Evolutionary conservation across 1,139 yeast species (phyloP).

Genomic region (Geotrichum aggregatum): DNA sequence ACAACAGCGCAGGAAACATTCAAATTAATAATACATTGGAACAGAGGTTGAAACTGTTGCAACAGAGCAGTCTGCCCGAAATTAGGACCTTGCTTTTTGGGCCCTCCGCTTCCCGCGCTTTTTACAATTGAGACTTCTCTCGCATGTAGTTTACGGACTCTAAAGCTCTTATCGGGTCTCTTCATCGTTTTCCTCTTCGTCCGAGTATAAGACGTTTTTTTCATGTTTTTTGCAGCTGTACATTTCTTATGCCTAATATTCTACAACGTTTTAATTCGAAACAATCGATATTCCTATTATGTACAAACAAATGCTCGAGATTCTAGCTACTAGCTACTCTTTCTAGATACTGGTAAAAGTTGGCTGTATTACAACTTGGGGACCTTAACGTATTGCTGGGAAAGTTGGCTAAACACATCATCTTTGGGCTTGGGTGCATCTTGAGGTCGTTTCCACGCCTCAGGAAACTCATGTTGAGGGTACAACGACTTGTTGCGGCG

Average conservation of each 20-base stretch:
- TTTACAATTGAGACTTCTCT: slow-evolving; percentile 57
- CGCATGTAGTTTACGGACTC: neutral
- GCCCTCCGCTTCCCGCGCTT: slow-evolving; percentile 78
- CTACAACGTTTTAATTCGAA: too few relatives aligned
- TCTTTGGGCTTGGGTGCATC: slow-evolving; percentile 30
- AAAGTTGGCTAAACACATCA: slow-evolving; percentile 24
- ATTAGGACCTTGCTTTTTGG: slow-evolving; percentile 56
- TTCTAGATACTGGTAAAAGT: too few relatives aligned
- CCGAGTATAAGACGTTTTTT: neutral
- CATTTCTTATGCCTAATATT: too few relatives aligned
- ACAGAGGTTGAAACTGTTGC: slow-evolving; percentile 80
- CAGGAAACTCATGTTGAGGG: slow-evolving; percentile 55
- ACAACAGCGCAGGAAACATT: slow-evolving; percentile 72
- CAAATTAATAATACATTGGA: slow-evolving; percentile 89
- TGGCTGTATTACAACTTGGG: slow-evolving; percentile 23
- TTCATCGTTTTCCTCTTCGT: neutral
- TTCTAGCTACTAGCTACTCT: too few relatives aligned
- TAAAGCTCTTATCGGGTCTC: neutral
- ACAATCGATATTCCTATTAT: too few relatives aligned
- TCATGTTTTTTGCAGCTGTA: neutral
- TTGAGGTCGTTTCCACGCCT: slow-evolving; percentile 74
- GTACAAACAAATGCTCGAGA: slow-evolving; percentile 3
- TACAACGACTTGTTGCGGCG: slow-evolving; percentile 37
- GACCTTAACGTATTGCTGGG: slow-evolving; percentile 16
- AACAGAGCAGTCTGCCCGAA: slow-evolving; percentile 86